Evolutionary conservation across 2,329 filamentous ascomycete species (phyloP).

Genomic region (Xylaria sp.): DNA sequence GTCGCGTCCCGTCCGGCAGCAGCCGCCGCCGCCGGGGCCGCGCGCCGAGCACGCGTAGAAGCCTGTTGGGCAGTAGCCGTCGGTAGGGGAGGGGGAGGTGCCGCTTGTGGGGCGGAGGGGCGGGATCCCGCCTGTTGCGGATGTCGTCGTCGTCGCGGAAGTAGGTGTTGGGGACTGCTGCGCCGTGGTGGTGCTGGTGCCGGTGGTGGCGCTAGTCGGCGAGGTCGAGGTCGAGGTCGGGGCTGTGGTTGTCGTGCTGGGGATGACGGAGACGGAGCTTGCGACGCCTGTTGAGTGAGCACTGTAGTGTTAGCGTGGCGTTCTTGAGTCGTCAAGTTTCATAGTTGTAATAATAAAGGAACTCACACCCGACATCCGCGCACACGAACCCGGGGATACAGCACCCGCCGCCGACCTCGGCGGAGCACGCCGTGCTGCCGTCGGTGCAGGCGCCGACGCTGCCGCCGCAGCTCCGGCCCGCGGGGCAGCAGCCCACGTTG

Average conservation of each 20-base stretch:
- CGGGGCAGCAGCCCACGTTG: conserved; percentile 74
- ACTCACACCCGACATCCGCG: conserved; percentile 70
- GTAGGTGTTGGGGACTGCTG: conserved; percentile 21
- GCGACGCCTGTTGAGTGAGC: conserved; percentile 37
- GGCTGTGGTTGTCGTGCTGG: conserved; percentile 45
- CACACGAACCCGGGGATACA: conserved; percentile 75
- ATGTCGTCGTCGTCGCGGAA: conserved; percentile 40
- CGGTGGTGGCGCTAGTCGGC: conserved; percentile 43
- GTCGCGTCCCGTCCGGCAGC: conserved; percentile 84
- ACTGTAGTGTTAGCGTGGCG: background rate
- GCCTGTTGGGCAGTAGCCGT: conserved; percentile 73
- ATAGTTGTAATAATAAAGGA: conserved; percentile 13
- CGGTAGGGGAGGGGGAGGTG: conserved; percentile 37
- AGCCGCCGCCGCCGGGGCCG: conserved; percentile 79
- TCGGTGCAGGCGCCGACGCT: conserved; percentile 62
- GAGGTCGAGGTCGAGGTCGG: conserved; percentile 38
- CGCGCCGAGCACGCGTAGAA: conserved; percentile 90
- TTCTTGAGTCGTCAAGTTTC: background rate
- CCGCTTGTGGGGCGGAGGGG: conserved; percentile 41
- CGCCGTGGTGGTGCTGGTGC: conserved; percentile 40
- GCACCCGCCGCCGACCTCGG: conserved; percentile 71
- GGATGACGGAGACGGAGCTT: conserved; percentile 38
- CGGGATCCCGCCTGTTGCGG: conserved; percentile 42
- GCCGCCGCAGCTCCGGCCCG: conserved; percentile 65
- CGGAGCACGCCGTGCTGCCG: conserved; percentile 66